phyloP scores from a whole-genome alignment of 352 stramenopile species.

The Globisporangium rhizosaccharum region DNA sequence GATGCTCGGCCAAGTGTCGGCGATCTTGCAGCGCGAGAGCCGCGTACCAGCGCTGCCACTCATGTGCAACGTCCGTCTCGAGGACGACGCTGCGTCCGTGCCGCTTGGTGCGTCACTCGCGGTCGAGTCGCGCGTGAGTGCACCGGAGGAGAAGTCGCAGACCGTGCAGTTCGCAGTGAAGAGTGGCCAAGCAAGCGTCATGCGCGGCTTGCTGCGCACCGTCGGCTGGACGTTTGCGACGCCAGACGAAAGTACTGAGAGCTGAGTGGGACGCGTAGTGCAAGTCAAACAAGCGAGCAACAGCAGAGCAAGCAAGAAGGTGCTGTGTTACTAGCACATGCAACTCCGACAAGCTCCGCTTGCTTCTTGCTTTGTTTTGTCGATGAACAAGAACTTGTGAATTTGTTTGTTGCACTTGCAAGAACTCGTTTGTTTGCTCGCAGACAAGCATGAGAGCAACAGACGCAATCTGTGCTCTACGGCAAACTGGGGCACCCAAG shows the following conservation, averaged over 20 bases:
- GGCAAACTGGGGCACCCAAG: slow-evolving; percentile 16
- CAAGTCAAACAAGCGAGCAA: no score
- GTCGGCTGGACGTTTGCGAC: slow-evolving; percentile 16
- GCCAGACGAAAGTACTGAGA: not conserved
- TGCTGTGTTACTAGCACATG: no score
- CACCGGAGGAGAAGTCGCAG: slow-evolving; percentile 4
- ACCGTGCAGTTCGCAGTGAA: slow-evolving; percentile 13
- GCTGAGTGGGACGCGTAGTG: no score
- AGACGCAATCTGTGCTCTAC: no score
- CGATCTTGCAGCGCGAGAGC: slow-evolving; percentile 39
- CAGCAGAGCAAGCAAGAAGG: no score
- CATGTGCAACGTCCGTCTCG: slow-evolving; percentile 46
- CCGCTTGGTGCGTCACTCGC: slow-evolving; percentile 26
- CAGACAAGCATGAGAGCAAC: no score
- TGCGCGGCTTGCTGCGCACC: slow-evolving; percentile 13
- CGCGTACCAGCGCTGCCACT: slow-evolving; percentile 46
- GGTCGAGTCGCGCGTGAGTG: slow-evolving; percentile 27
- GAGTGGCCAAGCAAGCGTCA: slow-evolving; percentile 3
- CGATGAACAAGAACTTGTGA: no score
- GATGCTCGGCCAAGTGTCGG: slow-evolving; percentile 40
- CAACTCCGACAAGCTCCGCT: no score
- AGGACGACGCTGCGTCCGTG: slow-evolving; percentile 24
- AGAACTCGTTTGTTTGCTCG: no score
- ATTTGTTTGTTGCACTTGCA: no score
- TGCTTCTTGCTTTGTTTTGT: no score